Evolutionary conservation across 192 early-diverging fungal genomes (phyloP).

Genomic region (Rhizophagus clarus): DNA sequence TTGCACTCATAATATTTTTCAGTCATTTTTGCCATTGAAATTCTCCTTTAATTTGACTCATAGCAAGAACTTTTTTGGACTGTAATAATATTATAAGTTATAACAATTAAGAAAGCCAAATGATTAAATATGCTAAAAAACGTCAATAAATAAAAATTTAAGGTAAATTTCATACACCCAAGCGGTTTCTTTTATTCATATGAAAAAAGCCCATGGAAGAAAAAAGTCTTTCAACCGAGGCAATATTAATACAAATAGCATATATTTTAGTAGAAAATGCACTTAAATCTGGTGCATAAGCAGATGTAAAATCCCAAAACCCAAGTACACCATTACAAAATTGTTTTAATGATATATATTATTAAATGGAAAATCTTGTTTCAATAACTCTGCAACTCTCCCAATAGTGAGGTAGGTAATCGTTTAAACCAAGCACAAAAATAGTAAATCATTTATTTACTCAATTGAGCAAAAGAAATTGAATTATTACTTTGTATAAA

Average conservation of each 20-base stretch:
- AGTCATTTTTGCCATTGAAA: not conserved
- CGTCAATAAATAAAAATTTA: not conserved
- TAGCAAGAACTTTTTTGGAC: not conserved
- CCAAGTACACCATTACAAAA: not conserved
- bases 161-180: not conserved
- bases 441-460: not conserved
- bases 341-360: not conserved
- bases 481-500: not conserved
- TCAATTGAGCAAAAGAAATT: not conserved
- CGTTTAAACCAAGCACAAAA: not conserved
- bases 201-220: not conserved
- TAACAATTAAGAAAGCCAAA: not conserved
- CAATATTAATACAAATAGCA: not conserved
- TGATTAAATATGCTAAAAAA: not conserved
- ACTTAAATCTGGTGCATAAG: conserved; percentile 3
- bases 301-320: not conserved
- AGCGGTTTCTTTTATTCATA: not conserved
- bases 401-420: not conserved
- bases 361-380: conserved; percentile 1
- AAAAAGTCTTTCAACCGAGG: not conserved
- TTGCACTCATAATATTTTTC: not conserved
- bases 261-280: not conserved
- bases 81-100: not conserved
- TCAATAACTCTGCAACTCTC: not conserved
- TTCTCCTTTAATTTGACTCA: not conserved